Conservation (phyloP, 1,139 yeast species). For the Yamadazyma buinensis region DNA sequence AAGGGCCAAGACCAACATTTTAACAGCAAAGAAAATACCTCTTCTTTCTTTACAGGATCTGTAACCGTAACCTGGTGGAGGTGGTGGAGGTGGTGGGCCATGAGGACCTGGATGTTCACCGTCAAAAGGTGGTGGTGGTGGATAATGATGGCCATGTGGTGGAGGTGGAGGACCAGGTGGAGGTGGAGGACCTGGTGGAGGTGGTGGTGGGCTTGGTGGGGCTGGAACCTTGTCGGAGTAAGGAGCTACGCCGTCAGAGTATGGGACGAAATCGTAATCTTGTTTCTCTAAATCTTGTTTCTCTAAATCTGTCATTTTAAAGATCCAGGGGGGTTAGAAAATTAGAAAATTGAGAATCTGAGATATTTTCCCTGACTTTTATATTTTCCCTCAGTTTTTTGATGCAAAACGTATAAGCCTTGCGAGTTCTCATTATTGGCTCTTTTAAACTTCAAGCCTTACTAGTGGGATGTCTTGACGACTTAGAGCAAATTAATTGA, state of each 20-base stretch:
- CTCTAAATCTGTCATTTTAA: constrained; percentile 4
- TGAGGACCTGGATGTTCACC: neutral
- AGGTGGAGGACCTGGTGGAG: constrained; percentile 10
- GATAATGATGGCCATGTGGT: neutral
- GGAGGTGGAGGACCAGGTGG: constrained; percentile 2
- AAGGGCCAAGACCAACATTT: constrained; percentile 1
- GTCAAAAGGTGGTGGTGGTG: neutral
- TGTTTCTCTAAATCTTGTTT: constrained; percentile 1
- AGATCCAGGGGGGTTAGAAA: no score
- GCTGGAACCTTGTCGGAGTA: no score
- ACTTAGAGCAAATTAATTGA: no score
- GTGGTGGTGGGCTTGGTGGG: constrained; percentile 1
- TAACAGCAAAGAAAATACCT: constrained; percentile 1
- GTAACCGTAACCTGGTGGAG: neutral
- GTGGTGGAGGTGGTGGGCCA: constrained; percentile 1
- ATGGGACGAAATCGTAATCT: no score
- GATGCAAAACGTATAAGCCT: no score
- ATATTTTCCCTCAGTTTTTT: no score
- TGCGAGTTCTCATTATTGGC: no score
- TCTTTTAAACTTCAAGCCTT: no score
- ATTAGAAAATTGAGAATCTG: no score
- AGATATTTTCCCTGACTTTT: no score
- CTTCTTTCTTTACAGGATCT: constrained; percentile 1
- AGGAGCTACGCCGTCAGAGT: no score
- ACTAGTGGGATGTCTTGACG: no score